Evolutionary conservation across 2,329 filamentous ascomycete genomes (phyloP).

Genomic region (Chaetomiaceae sp.): DNA sequence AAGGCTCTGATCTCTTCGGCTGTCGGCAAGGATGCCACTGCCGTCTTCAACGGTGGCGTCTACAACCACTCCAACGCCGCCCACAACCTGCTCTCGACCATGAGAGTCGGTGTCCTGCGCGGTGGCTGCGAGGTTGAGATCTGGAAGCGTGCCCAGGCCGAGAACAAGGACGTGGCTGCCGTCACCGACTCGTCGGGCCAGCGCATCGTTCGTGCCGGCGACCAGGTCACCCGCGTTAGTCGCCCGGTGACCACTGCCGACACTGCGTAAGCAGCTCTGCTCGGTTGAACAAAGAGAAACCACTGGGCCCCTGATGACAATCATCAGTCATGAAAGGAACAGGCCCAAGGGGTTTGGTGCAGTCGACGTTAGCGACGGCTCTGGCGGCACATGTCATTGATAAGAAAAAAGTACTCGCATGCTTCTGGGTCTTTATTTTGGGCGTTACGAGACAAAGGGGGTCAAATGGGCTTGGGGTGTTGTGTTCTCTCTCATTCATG

Average conservation of each 20-base stretch:
- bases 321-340: too few species aligned
- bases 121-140: conserved; percentile 88
- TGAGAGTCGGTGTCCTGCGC: conserved; percentile 81
- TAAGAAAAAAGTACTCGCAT: background rate
- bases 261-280: conserved; percentile 55
- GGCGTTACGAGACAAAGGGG: conserved; percentile 9
- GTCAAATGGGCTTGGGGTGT: background rate
- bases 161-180: conserved; percentile 76
- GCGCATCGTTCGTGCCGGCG: conserved; percentile 78
- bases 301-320: too few species aligned
- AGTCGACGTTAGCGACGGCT: background rate
- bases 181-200: conserved; percentile 77
- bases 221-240: conserved; percentile 77
- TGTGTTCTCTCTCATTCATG: background rate
- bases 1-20: conserved; percentile 79
- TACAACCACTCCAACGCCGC: conserved; percentile 88
- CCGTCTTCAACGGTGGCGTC: conserved; percentile 88
- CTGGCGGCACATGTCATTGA: background rate
- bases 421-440: background rate
- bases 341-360: too few species aligned
- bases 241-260: conserved; percentile 78
- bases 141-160: conserved; percentile 81
- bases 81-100: conserved; percentile 82
- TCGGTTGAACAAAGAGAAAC: background rate
- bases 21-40: conserved; percentile 82